Evolutionary conservation across 2,329 filamentous ascomycete species (phyloP).

Genomic region (Pyrenochaeta sp.): DNA sequence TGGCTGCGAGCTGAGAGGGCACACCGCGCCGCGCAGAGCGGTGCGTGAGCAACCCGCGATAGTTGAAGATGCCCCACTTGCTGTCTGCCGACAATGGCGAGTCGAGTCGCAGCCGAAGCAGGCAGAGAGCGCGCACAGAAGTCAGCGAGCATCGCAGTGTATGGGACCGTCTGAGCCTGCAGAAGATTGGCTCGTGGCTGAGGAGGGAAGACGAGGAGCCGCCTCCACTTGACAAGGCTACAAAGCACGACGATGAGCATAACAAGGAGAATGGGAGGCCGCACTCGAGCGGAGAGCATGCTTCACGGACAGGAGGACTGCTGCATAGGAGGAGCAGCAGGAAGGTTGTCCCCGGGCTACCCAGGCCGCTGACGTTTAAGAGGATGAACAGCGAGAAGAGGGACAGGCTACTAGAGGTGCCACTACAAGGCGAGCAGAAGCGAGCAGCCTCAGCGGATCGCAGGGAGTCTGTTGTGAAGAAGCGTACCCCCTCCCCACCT

Average conservation of each 20-base stretch:
- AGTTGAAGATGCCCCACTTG: conserved; percentile 37
- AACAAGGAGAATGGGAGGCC: conserved; percentile 45
- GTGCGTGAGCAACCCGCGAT: background rate
- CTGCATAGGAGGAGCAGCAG: conserved; percentile 49
- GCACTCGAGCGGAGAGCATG: conserved; percentile 43
- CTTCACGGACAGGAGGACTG: conserved; percentile 22
- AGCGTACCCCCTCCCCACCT: conserved; percentile 55
- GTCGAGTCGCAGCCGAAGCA: conserved; percentile 39
- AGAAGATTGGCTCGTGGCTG: conserved; percentile 53
- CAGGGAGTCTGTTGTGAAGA: conserved; percentile 68
- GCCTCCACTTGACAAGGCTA: conserved; percentile 22
- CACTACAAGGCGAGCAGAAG: conserved; percentile 71
- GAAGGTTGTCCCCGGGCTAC: conserved; percentile 79
- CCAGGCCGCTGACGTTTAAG: conserved; percentile 79
- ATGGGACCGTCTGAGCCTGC: conserved; percentile 49
- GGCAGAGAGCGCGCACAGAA: conserved; percentile 46
- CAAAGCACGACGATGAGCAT: conserved; percentile 9
- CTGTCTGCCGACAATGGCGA: conserved; percentile 37
- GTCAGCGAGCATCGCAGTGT: conserved; percentile 45
- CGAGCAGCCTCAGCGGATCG: conserved; percentile 75
- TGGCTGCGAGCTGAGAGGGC: conserved; percentile 20
- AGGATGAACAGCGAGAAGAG: conserved; percentile 83
- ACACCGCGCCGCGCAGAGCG: conserved; percentile 1
- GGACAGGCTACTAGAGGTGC: conserved; percentile 73
- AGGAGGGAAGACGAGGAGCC: conserved; percentile 50